Percentiles rank a stretch among this genome's conserved stretches.
Conservation (phyloP, 495 filamentous ascomycete species). For the Aspergillus asperescens region DNA sequence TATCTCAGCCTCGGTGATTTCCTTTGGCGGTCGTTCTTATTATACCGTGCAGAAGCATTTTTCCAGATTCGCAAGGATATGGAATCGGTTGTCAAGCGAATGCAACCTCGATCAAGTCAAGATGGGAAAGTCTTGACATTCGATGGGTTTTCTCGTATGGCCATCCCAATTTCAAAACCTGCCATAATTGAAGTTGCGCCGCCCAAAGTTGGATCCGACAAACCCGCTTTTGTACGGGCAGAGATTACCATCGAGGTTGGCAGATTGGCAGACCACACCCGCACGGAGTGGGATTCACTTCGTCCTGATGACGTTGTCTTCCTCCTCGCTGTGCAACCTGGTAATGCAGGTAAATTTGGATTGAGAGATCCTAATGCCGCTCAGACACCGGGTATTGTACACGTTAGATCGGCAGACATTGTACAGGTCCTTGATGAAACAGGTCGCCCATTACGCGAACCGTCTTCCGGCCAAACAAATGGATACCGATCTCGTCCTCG, state of each 20-base stretch:
- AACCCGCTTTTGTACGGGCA: slow-evolving; percentile 78
- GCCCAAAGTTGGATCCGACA: slow-evolving; percentile 75
- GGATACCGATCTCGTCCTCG: slow-evolving; percentile 48
- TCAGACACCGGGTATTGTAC: slow-evolving; percentile 56
- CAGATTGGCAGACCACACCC: slow-evolving; percentile 64
- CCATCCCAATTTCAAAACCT: slow-evolving; percentile 77
- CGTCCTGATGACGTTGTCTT: slow-evolving; percentile 88
- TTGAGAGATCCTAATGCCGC: slow-evolving; percentile 49
- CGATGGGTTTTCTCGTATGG: slow-evolving; percentile 86
- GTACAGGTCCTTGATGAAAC: slow-evolving; percentile 86
- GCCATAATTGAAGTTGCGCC: slow-evolving; percentile 84
- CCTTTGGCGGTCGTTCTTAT: slow-evolving; percentile 83
- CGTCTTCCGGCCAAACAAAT: slow-evolving; percentile 46
- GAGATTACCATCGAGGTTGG: slow-evolving; percentile 87
- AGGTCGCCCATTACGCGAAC: slow-evolving; percentile 67
- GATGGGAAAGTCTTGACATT: slow-evolving; percentile 62
- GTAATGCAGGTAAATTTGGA: slow-evolving; percentile 43
- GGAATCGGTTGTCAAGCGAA: slow-evolving; percentile 69
- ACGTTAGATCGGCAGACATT: slow-evolving; percentile 78
- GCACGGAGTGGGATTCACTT: slow-evolving; percentile 86
- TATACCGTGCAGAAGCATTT: slow-evolving; percentile 88
- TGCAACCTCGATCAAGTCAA: slow-evolving; percentile 63
- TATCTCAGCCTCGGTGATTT: slow-evolving; percentile 95
- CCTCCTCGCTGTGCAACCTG: slow-evolving; percentile 62
- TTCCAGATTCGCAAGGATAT: slow-evolving; percentile 91